A percentile compares a stretch with the other conserved stretches of the same genome.
phyloP scores from a whole-genome alignment of 805 yeast genomes.

The Maudiozyma serrabonitensis region DNA sequence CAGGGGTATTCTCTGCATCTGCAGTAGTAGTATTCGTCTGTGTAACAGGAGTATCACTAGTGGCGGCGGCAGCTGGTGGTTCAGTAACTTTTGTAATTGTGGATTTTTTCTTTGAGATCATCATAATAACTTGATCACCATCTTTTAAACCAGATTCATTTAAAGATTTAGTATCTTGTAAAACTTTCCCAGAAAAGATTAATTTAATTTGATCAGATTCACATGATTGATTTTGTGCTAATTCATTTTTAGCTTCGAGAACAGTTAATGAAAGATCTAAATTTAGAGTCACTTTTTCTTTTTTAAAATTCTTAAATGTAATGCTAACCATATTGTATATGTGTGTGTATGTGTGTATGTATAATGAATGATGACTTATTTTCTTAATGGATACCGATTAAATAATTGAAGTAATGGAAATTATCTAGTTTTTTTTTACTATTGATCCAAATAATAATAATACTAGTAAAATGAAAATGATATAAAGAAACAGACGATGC shows the following conservation, averaged over 20 bases:
- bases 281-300: constrained; percentile 74
- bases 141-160: constrained; percentile 69
- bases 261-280: constrained; percentile 63
- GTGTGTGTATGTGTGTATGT: neutral
- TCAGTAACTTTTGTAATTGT: constrained; percentile 18
- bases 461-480: too few relatives aligned
- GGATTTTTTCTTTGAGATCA: constrained; percentile 58
- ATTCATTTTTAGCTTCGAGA: constrained; percentile 56
- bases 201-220: constrained; percentile 71
- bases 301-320: constrained; percentile 80
- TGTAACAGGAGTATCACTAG: neutral
- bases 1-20: constrained; percentile 7
- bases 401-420: too few relatives aligned
- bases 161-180: constrained; percentile 72
- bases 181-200: constrained; percentile 86
- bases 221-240: constrained; percentile 59
- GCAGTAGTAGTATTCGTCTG: neutral
- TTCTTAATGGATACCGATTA: too few relatives aligned
- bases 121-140: constrained; percentile 80
- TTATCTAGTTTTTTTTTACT: too few relatives aligned
- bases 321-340: constrained; percentile 15
- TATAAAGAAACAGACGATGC: too few relatives aligned
- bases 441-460: too few relatives aligned
- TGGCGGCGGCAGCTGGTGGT: constrained; percentile 8
- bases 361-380: neutral